phyloP scores from a whole-genome alignment of 768 basidiomycete genomes.

The Calocybe gangraenosa region DNA sequence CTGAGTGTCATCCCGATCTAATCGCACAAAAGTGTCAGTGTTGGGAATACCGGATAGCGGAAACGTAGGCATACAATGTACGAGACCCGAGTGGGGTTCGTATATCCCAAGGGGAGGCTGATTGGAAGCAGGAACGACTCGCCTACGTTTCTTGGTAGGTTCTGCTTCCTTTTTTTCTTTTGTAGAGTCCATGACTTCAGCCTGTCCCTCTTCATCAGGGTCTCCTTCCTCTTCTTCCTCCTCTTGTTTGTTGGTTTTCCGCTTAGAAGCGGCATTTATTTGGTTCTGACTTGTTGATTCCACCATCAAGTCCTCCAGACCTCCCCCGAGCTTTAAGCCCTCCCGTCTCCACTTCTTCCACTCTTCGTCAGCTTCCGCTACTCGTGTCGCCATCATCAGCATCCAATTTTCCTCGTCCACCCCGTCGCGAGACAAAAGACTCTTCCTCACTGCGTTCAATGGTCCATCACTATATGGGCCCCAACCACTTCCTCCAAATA shows the following conservation, averaged over 20 bases:
- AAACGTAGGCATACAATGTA: constrained; percentile 57
- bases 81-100: constrained; percentile 74
- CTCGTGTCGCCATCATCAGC: constrained; percentile 67
- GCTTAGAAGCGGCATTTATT: constrained; percentile 17
- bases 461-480: constrained; percentile 90
- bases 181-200: background rate
- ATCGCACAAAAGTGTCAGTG: background rate
- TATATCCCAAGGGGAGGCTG: constrained; percentile 64
- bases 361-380: constrained; percentile 57
- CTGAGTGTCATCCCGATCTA: constrained; percentile 78
- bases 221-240: constrained; percentile 21
- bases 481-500: constrained; percentile 81
- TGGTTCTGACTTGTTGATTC: constrained; percentile 26
- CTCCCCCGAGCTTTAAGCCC: constrained; percentile 45
- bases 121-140: constrained; percentile 22
- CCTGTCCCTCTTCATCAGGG: constrained; percentile 21
- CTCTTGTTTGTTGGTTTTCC: constrained; percentile 28
- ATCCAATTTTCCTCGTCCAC: constrained; percentile 93
- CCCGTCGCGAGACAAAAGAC: constrained; percentile 71
- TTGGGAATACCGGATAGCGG: background rate
- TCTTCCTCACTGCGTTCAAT: constrained; percentile 79
- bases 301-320: constrained; percentile 25
- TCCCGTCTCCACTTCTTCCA: constrained; percentile 59
- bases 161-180: constrained; percentile 7
- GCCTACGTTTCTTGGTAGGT: constrained; percentile 22